Evolutionary conservation across 1,284 basidiomycete species (phyloP), one percentile per base, ranked within the genome.

Genomic region (Papiliotrema laurentii): DNA sequence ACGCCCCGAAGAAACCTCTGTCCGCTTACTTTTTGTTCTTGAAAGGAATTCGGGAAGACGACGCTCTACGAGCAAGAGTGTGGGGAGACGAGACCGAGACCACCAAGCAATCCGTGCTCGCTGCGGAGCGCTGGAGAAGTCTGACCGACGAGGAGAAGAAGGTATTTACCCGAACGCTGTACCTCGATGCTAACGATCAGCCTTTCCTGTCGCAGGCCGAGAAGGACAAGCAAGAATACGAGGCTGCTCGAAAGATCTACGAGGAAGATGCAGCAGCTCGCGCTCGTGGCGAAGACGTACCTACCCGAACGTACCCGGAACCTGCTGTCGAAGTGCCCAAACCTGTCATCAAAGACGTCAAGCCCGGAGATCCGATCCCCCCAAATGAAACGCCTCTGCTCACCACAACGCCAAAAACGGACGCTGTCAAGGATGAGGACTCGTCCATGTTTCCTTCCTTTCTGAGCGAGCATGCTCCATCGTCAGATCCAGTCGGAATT

Each of bases 11-110:
- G 83, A 94, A 94, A 73, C 92, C 92, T 3, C 81, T 96, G 26
- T 87, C 84, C 62, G 91, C 92, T 3, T 97, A 96, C 70, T 96
- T 96, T 63, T 86, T 94, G 82, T 97, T 93, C 78, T 74, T 96
- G 55, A 89, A 92, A 70, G 82, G 84, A 42, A 92, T 93, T 62
- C 80, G 90, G 55, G 83, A 87, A 64, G 66, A 72, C 53, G 80
- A 82, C 13, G 76, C 78, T 35, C 75, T 90, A 28, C 85, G 89
- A 18, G 79, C 74, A 56, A 84, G 86, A 21, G 84, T 96, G 16
- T 94, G 94, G 75, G 88, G 86, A n/a, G 85, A 87, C 45, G 91
- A 94, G 76, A 85, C 83, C 38, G 92, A 94, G 75, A 93, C 93
- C 3, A 93, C 92, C 33, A 88, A 87, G 74, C 93, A 96, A 76